Conservation (phyloP, 169 alveolate genomes). For the Cryptosporidium canis region DNA sequence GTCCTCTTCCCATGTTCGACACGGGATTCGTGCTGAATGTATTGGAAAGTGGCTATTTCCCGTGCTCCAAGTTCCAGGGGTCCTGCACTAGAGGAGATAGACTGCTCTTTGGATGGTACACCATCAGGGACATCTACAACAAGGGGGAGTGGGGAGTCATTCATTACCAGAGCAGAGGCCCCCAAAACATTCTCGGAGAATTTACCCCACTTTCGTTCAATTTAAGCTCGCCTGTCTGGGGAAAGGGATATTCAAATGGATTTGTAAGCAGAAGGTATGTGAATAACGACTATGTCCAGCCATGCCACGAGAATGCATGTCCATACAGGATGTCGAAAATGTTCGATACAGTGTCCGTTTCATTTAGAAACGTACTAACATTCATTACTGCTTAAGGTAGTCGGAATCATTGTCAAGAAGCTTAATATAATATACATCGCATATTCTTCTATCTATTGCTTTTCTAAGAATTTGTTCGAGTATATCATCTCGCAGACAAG, state of each 20-base stretch:
- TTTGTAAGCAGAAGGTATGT: constrained; percentile 50
- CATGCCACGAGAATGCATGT: constrained; percentile 56
- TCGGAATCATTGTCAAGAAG: neutral
- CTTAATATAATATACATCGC: neutral
- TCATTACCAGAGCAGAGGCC: constrained; percentile 62
- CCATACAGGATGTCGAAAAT: constrained; percentile 70
- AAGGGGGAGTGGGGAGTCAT: constrained; percentile 68
- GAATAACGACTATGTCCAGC: constrained; percentile 58
- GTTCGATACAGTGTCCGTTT: constrained; percentile 54
- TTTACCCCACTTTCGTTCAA: constrained; percentile 58
- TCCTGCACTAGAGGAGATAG: constrained; percentile 52
- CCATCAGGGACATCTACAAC: constrained; percentile 34
- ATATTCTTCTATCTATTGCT: constrained; percentile 4
- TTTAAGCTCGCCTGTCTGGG: constrained; percentile 49
- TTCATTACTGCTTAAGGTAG: constrained; percentile 16
- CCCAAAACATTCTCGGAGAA: constrained; percentile 45
- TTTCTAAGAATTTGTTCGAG: constrained; percentile 1
- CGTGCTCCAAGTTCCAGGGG: constrained; percentile 44
- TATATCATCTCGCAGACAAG: constrained; percentile 63
- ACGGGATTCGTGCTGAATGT: constrained; percentile 50
- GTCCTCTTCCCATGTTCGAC: constrained; percentile 56
- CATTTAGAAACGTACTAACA: constrained; percentile 58
- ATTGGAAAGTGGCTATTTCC: constrained; percentile 35
- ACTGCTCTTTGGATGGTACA: constrained; percentile 64
- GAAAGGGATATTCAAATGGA: constrained; percentile 62